Conservation (phyloP, 257 asterid genomes). For the Sherardia arvensis region DNA sequence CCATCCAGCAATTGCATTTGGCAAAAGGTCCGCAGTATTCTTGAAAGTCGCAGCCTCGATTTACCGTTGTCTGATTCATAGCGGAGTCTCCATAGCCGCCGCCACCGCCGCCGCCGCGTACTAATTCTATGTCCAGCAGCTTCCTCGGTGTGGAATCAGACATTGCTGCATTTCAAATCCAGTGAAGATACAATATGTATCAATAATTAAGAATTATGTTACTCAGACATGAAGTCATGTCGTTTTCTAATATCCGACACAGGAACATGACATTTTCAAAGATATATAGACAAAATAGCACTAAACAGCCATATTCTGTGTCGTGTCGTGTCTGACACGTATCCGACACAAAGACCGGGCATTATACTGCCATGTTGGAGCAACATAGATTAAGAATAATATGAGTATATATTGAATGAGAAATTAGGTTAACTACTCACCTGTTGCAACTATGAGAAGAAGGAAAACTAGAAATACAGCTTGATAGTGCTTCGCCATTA, state of each 20-base stretch:
- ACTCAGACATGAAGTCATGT: too few relatives aligned
- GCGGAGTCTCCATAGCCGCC: not conserved
- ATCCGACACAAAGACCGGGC: too few relatives aligned
- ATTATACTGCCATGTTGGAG: too few relatives aligned
- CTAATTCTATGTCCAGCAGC: not conserved
- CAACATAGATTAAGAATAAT: too few relatives aligned
- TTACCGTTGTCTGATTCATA: not conserved
- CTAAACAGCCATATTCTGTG: too few relatives aligned
- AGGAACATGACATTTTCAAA: too few relatives aligned
- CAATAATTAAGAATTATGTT: too few relatives aligned
- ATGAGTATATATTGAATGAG: too few relatives aligned
- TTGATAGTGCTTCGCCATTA: not conserved
- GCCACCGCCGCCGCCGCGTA: not conserved
- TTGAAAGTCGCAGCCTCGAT: not conserved
- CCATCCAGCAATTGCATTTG: not conserved
- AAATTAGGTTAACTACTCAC: not conserved
- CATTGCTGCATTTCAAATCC: not conserved
- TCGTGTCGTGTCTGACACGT: too few relatives aligned
- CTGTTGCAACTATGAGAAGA: not conserved
- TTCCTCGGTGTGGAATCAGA: not conserved
- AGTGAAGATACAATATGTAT: too few relatives aligned
- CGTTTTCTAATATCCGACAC: too few relatives aligned
- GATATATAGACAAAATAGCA: too few relatives aligned
- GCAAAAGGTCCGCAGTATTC: not conserved
- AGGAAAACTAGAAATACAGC: not conserved